Conservation (phyloP, 441 rosid species). For the Populus trichocarpa region DNA sequence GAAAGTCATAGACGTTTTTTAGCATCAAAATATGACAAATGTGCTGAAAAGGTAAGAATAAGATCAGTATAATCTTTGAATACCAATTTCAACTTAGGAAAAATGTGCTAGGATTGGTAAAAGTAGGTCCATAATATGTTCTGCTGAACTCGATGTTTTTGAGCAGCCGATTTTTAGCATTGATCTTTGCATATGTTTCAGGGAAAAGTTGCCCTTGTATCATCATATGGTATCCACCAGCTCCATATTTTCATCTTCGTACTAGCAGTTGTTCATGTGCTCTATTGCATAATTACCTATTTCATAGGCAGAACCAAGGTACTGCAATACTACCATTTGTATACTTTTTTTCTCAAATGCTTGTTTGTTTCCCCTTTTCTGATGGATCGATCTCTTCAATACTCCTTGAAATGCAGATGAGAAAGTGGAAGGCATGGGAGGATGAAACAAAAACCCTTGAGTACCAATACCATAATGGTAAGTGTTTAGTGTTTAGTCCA, state of each 20-base stretch:
- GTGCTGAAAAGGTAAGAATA: slow-evolving; percentile 40
- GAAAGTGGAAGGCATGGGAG: slow-evolving; percentile 89
- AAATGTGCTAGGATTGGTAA: background rate
- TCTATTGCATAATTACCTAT: slow-evolving; percentile 69
- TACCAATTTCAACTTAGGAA: background rate
- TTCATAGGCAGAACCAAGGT: slow-evolving; percentile 81
- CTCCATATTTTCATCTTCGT: slow-evolving; percentile 92
- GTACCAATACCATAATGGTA: slow-evolving; percentile 79
- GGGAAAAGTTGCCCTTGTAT: slow-evolving; percentile 74
- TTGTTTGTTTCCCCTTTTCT: background rate
- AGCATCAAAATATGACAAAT: slow-evolving; percentile 51
- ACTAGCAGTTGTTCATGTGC: slow-evolving; percentile 68
- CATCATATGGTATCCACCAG: slow-evolving; percentile 82
- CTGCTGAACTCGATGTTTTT: background rate
- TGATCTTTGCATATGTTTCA: slow-evolving; percentile 25
- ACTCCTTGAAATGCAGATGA: slow-evolving; percentile 56
- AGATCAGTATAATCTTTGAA: background rate
- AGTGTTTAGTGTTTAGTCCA: slow-evolving; percentile 1
- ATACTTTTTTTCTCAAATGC: background rate
- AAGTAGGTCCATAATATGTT: background rate
- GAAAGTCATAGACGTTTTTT: slow-evolving; percentile 45
- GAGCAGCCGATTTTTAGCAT: background rate
- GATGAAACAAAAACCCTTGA: slow-evolving; percentile 75
- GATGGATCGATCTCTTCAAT: background rate
- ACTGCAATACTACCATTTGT: background rate